Percentiles rank a stretch among this genome's conserved stretches.
Evolutionary conservation across 2,329 filamentous ascomycete species (phyloP).

Genomic region (Pseudogymnoascus destructans): DNA sequence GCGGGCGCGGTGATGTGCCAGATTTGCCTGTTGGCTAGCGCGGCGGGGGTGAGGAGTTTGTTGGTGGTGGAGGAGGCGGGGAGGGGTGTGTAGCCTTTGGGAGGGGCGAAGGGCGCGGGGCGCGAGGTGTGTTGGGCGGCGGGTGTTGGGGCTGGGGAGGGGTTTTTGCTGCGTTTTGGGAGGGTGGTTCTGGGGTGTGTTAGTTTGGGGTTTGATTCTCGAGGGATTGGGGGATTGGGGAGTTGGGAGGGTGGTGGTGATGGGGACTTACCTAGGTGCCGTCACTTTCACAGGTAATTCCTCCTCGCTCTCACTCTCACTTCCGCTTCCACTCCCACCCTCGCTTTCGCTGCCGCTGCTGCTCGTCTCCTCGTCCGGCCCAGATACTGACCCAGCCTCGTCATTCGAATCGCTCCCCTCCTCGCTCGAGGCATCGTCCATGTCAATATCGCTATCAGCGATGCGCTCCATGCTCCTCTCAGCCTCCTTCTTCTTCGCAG

Average conservation of each 20-base stretch:
- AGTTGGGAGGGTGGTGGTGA: slow-evolving; percentile 10
- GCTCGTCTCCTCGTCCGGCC: slow-evolving; percentile 14
- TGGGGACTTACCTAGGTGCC: slow-evolving; percentile 10
- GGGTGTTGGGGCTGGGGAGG: not conserved
- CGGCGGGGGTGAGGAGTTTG: slow-evolving; percentile 43
- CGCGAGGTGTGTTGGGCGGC: not conserved
- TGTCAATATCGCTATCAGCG: slow-evolving; percentile 22
- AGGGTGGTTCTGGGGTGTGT: slow-evolving; percentile 12
- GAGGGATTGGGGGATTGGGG: slow-evolving; percentile 6
- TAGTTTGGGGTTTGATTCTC: slow-evolving; percentile 9
- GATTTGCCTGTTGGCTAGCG: slow-evolving; percentile 56
- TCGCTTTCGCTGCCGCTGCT: slow-evolving; percentile 14
- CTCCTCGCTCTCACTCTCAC: slow-evolving; percentile 26
- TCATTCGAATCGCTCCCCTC: slow-evolving; percentile 15
- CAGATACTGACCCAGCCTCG: slow-evolving; percentile 17
- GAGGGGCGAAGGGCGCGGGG: slow-evolving; percentile 6
- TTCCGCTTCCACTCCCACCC: slow-evolving; percentile 20
- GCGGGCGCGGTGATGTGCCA: slow-evolving; percentile 71
- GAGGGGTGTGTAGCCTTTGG: slow-evolving; percentile 18
- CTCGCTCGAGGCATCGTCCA: slow-evolving; percentile 12
- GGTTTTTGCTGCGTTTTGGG: slow-evolving; percentile 9
- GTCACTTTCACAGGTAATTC: slow-evolving; percentile 15
- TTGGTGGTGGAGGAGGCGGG: not conserved
- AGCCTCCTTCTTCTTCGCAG: slow-evolving; percentile 16
- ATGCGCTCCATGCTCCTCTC: slow-evolving; percentile 23